These are phyloP conservation scores for Cryphonectria nitschkei DNA, from an alignment of 2,329 filamentous ascomycete species.

Conservation along the genomic window DNA sequence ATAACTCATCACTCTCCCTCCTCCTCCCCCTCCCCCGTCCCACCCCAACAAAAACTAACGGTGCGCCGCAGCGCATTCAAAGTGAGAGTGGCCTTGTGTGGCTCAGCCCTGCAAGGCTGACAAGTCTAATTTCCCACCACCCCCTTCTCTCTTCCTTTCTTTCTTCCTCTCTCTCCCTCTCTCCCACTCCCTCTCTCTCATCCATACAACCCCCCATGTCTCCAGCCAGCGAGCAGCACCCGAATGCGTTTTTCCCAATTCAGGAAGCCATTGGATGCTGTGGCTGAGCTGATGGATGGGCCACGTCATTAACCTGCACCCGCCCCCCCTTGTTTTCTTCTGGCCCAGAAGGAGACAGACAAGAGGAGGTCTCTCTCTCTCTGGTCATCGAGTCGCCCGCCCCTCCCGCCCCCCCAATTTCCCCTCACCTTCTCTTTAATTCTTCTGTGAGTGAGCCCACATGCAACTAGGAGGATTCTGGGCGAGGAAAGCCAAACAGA, in stretches of 20 bases:
- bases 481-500: too few relatives aligned
- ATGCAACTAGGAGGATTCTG: too few relatives aligned
- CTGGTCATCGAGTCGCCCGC: neutral
- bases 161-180: too few relatives aligned
- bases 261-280: neutral
- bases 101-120: constrained; percentile 28
- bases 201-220: too few relatives aligned
- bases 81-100: neutral
- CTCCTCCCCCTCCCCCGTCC: too few relatives aligned
- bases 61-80: neutral
- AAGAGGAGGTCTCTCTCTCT: too few relatives aligned
- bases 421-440: too few relatives aligned
- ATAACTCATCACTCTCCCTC: neutral
- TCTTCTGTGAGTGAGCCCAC: too few relatives aligned
- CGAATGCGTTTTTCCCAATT: neutral
- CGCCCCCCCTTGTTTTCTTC: neutral
- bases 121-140: neutral
- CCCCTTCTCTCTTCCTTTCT: neutral
- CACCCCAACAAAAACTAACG: neutral
- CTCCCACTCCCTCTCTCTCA: neutral
- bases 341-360: neutral
- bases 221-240: neutral
- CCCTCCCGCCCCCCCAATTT: too few relatives aligned
- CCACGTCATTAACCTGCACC: neutral
- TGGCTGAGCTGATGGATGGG: neutral